Evolutionary conservation across 2,329 filamentous ascomycete genomes (phyloP).

Genomic region (Hawksworthiomyces lignivorus): DNA sequence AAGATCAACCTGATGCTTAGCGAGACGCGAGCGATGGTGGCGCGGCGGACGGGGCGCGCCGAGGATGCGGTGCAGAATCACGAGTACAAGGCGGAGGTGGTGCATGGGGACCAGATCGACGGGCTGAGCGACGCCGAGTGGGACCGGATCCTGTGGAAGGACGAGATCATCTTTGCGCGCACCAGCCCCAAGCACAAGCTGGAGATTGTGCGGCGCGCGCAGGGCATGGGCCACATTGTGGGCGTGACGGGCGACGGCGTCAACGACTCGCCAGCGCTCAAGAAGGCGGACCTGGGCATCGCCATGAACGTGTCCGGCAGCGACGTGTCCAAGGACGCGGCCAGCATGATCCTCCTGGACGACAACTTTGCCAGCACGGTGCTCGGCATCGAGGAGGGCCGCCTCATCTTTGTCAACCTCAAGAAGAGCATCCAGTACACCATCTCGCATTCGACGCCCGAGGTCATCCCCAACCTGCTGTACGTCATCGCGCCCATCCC

Average conservation of each 20-base stretch:
- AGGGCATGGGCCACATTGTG: slow-evolving; percentile 42
- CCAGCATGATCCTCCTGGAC: slow-evolving; percentile 60
- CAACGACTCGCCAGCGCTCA: slow-evolving; percentile 59
- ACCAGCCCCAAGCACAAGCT: slow-evolving; percentile 65
- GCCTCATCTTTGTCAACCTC: slow-evolving; percentile 58
- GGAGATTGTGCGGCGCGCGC: slow-evolving; percentile 49
- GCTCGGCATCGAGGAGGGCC: slow-evolving; percentile 58
- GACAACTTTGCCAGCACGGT: slow-evolving; percentile 67
- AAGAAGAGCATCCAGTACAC: slow-evolving; percentile 36
- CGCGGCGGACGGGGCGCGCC: slow-evolving; percentile 9
- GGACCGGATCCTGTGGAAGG: slow-evolving; percentile 46
- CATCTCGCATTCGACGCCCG: slow-evolving; percentile 13
- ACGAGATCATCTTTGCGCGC: slow-evolving; percentile 59
- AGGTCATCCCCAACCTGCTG: slow-evolving; percentile 15
- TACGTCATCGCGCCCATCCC: slow-evolving; percentile 14
- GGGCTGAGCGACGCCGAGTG: slow-evolving; percentile 49
- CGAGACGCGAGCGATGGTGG: slow-evolving; percentile 9
- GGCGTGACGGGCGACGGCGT: slow-evolving; percentile 70
- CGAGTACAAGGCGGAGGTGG: slow-evolving; percentile 21
- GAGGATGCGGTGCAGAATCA: slow-evolving; percentile 15
- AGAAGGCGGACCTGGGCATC: slow-evolving; percentile 59
- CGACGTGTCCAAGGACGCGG: slow-evolving; percentile 56
- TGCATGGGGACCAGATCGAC: slow-evolving; percentile 49
- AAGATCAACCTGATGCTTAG: slow-evolving; percentile 35
- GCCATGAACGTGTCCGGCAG: slow-evolving; percentile 54